A percentile compares a stretch with the other conserved stretches of the same genome.
phyloP scores from a whole-genome alignment of 345 rosid species.

The Balakata baccata region DNA sequence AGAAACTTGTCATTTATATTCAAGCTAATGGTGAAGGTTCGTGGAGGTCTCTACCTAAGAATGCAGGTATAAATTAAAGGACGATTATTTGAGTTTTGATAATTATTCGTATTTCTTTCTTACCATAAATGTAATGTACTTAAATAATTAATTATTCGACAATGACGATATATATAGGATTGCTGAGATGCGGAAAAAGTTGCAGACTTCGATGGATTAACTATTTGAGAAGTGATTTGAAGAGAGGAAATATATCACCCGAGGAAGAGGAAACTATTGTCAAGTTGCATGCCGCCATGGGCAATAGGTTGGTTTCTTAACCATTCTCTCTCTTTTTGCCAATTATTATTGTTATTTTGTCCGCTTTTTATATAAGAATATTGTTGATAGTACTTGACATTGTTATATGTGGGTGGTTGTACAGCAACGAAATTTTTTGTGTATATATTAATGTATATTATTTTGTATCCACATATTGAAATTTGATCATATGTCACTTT shows the following conservation, averaged over 20 bases:
- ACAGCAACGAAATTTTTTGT: too few relatives aligned
- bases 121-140: neutral
- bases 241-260: conserved; percentile 64
- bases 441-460: too few relatives aligned
- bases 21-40: conserved; percentile 59
- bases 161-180: conserved; percentile 35
- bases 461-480: too few relatives aligned
- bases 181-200: conserved; percentile 86
- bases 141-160: too few relatives aligned
- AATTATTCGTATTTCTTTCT: too few relatives aligned
- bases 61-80: conserved; percentile 40
- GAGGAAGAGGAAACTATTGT: conserved; percentile 65
- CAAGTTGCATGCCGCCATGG: conserved; percentile 60
- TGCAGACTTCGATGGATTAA: conserved; percentile 92
- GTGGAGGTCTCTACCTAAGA: conserved; percentile 65
- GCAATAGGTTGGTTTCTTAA: conserved; percentile 54
- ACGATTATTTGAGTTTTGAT: neutral
- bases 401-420: too few relatives aligned
- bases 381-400: too few relatives aligned
- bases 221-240: conserved; percentile 66
- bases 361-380: too few relatives aligned
- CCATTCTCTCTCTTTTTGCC: neutral
- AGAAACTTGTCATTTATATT: conserved; percentile 41
- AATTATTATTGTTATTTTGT: too few relatives aligned
- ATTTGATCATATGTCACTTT: too few relatives aligned